These are phyloP conservation scores for Trichosporon faecale DNA, from an alignment of 1,284 basidiomycete genomes.

Conservation along the genomic window DNA sequence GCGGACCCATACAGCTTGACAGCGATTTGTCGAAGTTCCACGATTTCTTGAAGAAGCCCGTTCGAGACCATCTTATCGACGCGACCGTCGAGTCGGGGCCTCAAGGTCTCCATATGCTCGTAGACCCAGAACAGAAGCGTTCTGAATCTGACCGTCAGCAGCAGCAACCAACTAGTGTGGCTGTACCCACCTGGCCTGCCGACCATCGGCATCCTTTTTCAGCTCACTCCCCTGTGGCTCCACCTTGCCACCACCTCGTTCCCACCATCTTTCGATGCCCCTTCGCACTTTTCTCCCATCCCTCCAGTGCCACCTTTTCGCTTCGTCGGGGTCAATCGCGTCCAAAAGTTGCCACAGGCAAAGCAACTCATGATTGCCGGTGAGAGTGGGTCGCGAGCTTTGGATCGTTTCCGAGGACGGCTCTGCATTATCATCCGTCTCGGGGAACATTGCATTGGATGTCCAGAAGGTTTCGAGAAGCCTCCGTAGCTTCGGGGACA, in stretches of 20 bases:
- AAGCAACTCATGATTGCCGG: slow-evolving; percentile 48
- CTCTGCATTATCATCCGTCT: slow-evolving; percentile 31
- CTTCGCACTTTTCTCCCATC: slow-evolving; percentile 87
- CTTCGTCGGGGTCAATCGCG: slow-evolving; percentile 70
- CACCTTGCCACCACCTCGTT: background rate
- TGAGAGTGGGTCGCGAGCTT: background rate
- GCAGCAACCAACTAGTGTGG: background rate
- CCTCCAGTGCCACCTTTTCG: slow-evolving; percentile 88
- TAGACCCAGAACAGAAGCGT: slow-evolving; percentile 92
- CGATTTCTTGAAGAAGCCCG: slow-evolving; percentile 81
- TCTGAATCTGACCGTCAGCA: slow-evolving; percentile 60
- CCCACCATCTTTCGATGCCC: slow-evolving; percentile 69
- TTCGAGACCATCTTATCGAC: slow-evolving; percentile 88
- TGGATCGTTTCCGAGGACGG: background rate
- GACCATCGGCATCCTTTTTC: background rate
- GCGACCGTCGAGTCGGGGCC: slow-evolving; percentile 68
- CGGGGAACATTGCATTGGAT: slow-evolving; percentile 35
- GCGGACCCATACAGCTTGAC: slow-evolving; percentile 38
- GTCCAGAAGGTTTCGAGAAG: slow-evolving; percentile 49
- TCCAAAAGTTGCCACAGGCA: slow-evolving; percentile 67
- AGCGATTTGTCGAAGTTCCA: slow-evolving; percentile 54
- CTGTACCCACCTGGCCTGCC: background rate
- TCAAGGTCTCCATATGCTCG: slow-evolving; percentile 65
- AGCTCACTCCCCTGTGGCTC: background rate
- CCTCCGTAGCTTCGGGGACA: slow-evolving; percentile 15